phyloP scores from a whole-genome alignment of 305 asterid species.

The Fraxinus sp. region DNA sequence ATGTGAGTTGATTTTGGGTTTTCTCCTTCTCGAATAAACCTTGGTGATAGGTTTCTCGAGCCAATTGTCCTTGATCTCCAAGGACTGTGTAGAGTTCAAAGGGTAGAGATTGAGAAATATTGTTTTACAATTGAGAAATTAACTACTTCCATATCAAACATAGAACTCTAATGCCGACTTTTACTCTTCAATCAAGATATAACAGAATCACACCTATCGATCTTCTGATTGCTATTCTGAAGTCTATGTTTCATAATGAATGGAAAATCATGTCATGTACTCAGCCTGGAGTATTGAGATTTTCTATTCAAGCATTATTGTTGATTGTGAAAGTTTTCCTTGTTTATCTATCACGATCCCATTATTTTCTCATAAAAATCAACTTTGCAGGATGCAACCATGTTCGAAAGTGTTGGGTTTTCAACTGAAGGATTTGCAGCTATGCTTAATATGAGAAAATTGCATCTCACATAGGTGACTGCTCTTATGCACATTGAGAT shows the following conservation, averaged over 20 bases:
- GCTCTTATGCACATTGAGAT: constrained; percentile 97
- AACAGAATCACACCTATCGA: background rate
- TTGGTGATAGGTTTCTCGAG: background rate
- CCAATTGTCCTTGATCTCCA: background rate
- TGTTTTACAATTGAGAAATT: background rate
- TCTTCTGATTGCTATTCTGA: background rate
- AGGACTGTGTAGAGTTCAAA: background rate
- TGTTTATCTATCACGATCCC: no score
- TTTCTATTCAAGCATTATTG: background rate
- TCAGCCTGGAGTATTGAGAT: background rate
- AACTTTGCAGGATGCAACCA: constrained; percentile 75
- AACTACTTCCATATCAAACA: background rate
- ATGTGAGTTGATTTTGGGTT: background rate
- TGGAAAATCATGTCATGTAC: background rate
- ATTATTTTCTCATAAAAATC: background rate
- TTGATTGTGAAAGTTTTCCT: background rate
- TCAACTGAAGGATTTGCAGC: constrained; percentile 93
- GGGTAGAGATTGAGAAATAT: background rate
- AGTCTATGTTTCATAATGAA: background rate
- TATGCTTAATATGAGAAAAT: constrained; percentile 72
- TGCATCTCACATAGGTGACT: constrained; percentile 91
- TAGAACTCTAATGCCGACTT: background rate
- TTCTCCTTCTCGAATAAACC: background rate
- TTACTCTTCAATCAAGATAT: background rate
- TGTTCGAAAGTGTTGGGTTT: constrained; percentile 83